Evolutionary conservation across 139 green algal genomes (phyloP).

Genomic region (Pseudopediastrum boryanum): DNA sequence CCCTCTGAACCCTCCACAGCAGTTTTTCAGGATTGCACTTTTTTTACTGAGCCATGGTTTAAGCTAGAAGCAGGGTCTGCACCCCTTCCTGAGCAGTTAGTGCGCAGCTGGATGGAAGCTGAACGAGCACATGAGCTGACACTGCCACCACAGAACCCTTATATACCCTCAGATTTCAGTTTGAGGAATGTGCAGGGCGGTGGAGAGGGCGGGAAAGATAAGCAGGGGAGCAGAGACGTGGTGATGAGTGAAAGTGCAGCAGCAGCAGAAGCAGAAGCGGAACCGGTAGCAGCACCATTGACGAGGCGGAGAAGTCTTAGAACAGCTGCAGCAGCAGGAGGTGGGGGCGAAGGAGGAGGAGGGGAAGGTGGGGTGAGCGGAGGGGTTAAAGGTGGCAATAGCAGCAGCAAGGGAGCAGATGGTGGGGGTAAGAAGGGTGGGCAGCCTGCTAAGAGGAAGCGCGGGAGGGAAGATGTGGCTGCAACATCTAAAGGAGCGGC

Average conservation of each 20-base stretch:
- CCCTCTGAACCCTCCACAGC: background rate
- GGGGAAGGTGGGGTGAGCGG: background rate
- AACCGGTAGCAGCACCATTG: background rate
- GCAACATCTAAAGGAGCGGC: too few relatives aligned
- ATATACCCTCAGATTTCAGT: constrained; percentile 82
- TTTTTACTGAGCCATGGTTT: constrained; percentile 80
- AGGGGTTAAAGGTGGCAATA: too few relatives aligned
- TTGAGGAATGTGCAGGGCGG: too few relatives aligned
- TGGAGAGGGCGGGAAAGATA: too few relatives aligned
- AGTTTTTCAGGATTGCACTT: too few relatives aligned
- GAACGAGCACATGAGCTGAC: constrained; percentile 55
- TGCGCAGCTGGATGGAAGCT: background rate
- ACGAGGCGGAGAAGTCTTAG: too few relatives aligned
- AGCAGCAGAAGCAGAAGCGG: background rate
- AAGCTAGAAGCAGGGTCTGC: constrained; percentile 41
- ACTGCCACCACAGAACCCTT: constrained; percentile 85
- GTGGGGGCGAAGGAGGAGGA: background rate
- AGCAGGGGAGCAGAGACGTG: too few relatives aligned
- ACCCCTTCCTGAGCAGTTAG: constrained; percentile 23
- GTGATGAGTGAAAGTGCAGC: too few relatives aligned
- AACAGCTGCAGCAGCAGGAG: constrained; percentile 4
- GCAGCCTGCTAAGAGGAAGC: too few relatives aligned
- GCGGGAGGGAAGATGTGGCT: too few relatives aligned
- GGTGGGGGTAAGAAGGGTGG: too few relatives aligned
- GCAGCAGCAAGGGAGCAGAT: too few relatives aligned